A percentile compares a stretch with the other conserved stretches of the same genome.
These are phyloP conservation scores for Metschnikowia kunwiensis DNA, from an alignment of 805 yeast species.

Conservation along the genomic window DNA sequence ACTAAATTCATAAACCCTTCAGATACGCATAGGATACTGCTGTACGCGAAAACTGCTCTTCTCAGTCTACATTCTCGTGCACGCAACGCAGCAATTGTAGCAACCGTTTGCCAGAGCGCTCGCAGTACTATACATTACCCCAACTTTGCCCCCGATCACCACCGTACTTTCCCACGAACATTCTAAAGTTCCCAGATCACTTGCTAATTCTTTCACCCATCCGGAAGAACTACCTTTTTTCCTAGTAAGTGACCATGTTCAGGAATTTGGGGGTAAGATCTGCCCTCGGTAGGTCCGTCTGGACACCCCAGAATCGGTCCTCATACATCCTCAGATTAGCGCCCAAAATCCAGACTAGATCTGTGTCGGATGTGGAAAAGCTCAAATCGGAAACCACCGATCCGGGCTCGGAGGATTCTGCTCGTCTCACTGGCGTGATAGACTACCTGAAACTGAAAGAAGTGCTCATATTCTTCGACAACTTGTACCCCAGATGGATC, in stretches of 20 bases:
- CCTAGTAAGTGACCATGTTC: background rate
- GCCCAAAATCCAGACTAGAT: background rate
- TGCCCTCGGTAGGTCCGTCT: background rate
- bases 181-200: too few relatives aligned
- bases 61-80: too few relatives aligned
- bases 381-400: slow-evolving; percentile 36
- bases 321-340: background rate
- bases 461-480: slow-evolving; percentile 36
- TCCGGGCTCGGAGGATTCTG: slow-evolving; percentile 30
- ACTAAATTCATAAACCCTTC: too few relatives aligned
- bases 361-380: slow-evolving; percentile 26
- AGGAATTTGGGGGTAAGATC: background rate
- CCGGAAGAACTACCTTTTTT: background rate
- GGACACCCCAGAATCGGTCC: background rate
- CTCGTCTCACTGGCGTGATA: slow-evolving; percentile 40
- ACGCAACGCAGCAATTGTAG: too few relatives aligned
- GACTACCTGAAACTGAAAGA: slow-evolving; percentile 31
- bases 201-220: too few relatives aligned
- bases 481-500: slow-evolving; percentile 30
- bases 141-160: too few relatives aligned
- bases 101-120: too few relatives aligned
- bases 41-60: too few relatives aligned
- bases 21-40: too few relatives aligned
- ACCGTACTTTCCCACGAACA: too few relatives aligned
- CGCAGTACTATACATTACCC: too few relatives aligned